A percentile compares a stretch with the other conserved stretches of the same genome.
Conservation (phyloP, 2,329 filamentous ascomycete genomes). For the Hirsutella thompsonii region DNA sequence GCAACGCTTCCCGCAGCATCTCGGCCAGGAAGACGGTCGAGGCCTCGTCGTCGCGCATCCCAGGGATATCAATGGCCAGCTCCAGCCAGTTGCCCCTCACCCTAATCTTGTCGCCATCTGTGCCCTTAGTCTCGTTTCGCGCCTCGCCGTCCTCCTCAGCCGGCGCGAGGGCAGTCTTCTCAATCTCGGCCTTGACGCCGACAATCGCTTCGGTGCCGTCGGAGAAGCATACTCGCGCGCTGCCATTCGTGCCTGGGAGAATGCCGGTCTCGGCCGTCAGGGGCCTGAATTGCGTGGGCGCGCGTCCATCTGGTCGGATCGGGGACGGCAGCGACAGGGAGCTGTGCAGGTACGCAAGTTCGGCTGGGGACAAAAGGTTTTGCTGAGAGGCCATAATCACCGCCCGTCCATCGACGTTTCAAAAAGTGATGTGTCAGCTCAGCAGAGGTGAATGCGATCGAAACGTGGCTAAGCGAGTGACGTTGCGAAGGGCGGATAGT, state of each 20-base stretch:
- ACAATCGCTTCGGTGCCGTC: constrained; percentile 95
- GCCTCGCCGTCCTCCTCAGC: constrained; percentile 15
- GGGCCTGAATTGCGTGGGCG: constrained; percentile 77
- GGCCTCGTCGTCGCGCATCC: constrained; percentile 80
- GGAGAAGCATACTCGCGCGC: constrained; percentile 83
- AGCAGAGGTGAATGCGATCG: too few species aligned
- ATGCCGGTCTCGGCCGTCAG: constrained; percentile 83
- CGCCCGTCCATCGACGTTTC: neutral
- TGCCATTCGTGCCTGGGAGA: constrained; percentile 80
- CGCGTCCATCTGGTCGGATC: constrained; percentile 78
- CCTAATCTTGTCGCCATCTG: constrained; percentile 21
- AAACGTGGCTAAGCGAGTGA: neutral
- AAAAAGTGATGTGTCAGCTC: too few species aligned
- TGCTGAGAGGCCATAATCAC: constrained; percentile 50
- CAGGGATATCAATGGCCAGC: constrained; percentile 82
- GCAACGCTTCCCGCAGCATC: constrained; percentile 79
- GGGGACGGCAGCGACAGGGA: constrained; percentile 73
- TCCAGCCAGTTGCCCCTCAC: constrained; percentile 68
- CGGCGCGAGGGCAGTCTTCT: constrained; percentile 40
- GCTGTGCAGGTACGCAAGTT: constrained; percentile 88
- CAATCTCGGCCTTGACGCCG: constrained; percentile 89
- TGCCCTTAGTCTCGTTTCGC: constrained; percentile 23
- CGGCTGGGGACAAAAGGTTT: constrained; percentile 79
- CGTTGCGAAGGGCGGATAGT: neutral
- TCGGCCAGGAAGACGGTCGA: constrained; percentile 75